These are phyloP conservation scores for Ustilago trichophora DNA, from an alignment of 1,284 basidiomycete species.

Conservation along the genomic window DNA sequence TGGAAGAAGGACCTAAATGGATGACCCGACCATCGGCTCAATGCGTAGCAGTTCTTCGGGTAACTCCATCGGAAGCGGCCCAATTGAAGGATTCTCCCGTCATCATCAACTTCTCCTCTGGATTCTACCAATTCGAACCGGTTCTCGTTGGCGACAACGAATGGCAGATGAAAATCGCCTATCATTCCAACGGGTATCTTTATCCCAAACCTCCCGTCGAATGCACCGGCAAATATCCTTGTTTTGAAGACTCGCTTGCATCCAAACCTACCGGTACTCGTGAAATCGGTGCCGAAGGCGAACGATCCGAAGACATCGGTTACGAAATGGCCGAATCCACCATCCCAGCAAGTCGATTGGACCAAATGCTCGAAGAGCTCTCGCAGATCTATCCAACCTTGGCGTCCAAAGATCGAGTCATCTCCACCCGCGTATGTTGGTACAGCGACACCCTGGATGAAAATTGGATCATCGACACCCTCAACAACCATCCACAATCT, in stretches of 20 bases:
- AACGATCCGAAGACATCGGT: not conserved
- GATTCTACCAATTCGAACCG: conserved; percentile 71
- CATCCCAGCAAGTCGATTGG: conserved; percentile 73
- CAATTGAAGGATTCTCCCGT: conserved; percentile 76
- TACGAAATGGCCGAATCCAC: conserved; percentile 10
- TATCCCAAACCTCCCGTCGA: conserved; percentile 66
- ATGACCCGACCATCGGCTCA: conserved; percentile 69
- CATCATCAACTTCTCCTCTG: conserved; percentile 73
- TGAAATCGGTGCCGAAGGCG: conserved; percentile 14
- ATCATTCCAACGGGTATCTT: conserved; percentile 75
- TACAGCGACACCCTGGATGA: conserved; percentile 70
- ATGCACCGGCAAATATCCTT: conserved; percentile 13
- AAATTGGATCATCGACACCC: conserved; percentile 70
- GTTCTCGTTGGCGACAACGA: conserved; percentile 69
- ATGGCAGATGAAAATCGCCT: conserved; percentile 74
- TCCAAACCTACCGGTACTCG: not conserved
- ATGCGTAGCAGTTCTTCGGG: conserved; percentile 77
- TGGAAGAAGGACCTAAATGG: conserved; percentile 25
- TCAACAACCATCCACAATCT: conserved; percentile 61
- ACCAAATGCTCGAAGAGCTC: conserved; percentile 71
- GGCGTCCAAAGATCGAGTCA: conserved; percentile 66
- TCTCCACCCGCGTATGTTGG: conserved; percentile 82
- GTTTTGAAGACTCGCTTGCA: conserved; percentile 2
- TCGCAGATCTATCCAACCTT: conserved; percentile 77
- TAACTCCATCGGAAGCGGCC: conserved; percentile 76